Conservation (phyloP, 2,329 filamentous ascomycete species). For the Phoma sp. region DNA sequence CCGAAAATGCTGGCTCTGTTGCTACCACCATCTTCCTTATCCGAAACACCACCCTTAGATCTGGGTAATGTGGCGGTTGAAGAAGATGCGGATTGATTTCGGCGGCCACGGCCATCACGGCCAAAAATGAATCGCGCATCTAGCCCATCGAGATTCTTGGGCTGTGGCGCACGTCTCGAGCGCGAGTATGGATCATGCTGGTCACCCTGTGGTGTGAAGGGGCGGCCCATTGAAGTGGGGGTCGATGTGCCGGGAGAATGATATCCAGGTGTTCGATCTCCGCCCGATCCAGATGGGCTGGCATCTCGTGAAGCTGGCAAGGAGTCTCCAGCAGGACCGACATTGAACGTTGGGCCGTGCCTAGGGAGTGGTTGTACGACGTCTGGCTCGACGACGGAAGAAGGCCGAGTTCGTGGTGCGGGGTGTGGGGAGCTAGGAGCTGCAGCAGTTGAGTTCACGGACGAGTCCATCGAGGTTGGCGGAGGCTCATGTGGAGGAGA, state of each 20-base stretch:
- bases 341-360: slow-evolving; percentile 60
- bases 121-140: slow-evolving; percentile 87
- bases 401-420: slow-evolving; percentile 47
- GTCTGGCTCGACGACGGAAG: slow-evolving; percentile 52
- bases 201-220: slow-evolving; percentile 80
- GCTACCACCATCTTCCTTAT: slow-evolving; percentile 46
- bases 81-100: slow-evolving; percentile 47
- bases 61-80: slow-evolving; percentile 51
- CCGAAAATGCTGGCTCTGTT: slow-evolving; percentile 63
- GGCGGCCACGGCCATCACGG: slow-evolving; percentile 69
- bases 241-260: slow-evolving; percentile 54
- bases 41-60: slow-evolving; percentile 50
- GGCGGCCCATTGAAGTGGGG: slow-evolving; percentile 68
- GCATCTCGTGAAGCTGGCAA: slow-evolving; percentile 61
- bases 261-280: slow-evolving; percentile 53
- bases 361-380: slow-evolving; percentile 55
- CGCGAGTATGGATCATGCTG: slow-evolving; percentile 87
- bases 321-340: slow-evolving; percentile 63
- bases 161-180: slow-evolving; percentile 74
- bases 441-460: slow-evolving; percentile 25
- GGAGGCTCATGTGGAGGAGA: slow-evolving; percentile 63
- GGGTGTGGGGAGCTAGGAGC: slow-evolving; percentile 38
- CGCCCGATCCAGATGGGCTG: slow-evolving; percentile 67
- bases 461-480: slow-evolving; percentile 50
- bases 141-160: slow-evolving; percentile 68